Base-by-base conservation (phyloP, 2,329 filamentous ascomycete genomes). In the Myriosclerotinia scirpicola region DNA sequence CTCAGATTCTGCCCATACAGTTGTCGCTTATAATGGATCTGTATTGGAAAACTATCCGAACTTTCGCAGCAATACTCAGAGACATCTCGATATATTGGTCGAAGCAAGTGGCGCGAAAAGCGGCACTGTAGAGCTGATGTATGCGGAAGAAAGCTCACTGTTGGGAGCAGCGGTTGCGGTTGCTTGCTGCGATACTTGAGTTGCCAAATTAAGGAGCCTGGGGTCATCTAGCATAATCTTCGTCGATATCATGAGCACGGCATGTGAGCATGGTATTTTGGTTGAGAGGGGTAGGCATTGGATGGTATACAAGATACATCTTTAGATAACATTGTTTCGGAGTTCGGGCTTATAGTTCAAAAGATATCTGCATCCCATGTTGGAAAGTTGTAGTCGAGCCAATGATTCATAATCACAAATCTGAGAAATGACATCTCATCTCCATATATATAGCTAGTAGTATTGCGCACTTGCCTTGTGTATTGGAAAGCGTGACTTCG, bases 31-130 rank as follows among this genome's bases (percentile, higher is more conserved):
- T 78, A 93, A 92, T 74, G 91, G 91, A 54, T 90, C 88, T 38
- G 90, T 94, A 60, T 87, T 93, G 62, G 90, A 93, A 77, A 88
- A 89, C 72, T 94, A 93, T 74, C 90, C 91, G 0, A 80, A 81
- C 9, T 94, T 92, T 76, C 80, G 84, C 30, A 78, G 77, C 42
- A 81, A 79, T 53, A 88, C 87, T 73, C 90, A 93, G 76, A 75
- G 75, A 7, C 87, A 87, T 71, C 78, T 93, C 56, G 81, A 92
- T 72, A 79, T 81, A 50, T 79, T 93, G 11, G 82, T 87, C 72
- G 59, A 77, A 70, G 67, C 75, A 73, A 72, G 80, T 75, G 60
- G 79, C 75, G 68, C 81, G 71, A 56, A 74, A 73, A 38, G 71
- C 69, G 78, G 79, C 22, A 77, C 79, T 3, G 84, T 92, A 30